Conservation (phyloP, 2,329 filamentous ascomycete species). For the Xylariales sp. region DNA sequence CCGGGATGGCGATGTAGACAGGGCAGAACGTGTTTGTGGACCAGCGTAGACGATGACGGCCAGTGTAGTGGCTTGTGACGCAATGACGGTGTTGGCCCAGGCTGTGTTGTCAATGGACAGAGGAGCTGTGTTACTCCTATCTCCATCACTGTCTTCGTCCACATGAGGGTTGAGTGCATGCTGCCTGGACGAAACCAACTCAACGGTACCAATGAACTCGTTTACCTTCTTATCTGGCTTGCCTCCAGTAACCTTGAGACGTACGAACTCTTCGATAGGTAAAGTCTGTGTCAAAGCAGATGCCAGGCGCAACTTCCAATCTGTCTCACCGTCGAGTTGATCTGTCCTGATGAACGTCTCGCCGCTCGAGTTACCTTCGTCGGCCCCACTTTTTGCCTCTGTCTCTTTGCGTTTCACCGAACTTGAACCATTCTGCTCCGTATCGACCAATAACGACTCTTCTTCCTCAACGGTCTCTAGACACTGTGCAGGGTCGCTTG, state of each 20-base stretch:
- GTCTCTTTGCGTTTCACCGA: conserved; percentile 32
- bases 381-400: conserved; percentile 23
- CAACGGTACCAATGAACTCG: conserved; percentile 86
- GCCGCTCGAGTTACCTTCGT: conserved; percentile 49
- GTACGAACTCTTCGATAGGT: conserved; percentile 64
- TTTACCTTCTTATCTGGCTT: conserved; percentile 93
- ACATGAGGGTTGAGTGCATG: conserved; percentile 40
- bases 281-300: conserved; percentile 82
- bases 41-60: conserved; percentile 94
- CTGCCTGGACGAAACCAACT: conserved; percentile 57
- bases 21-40: conserved; percentile 84
- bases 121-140: conserved; percentile 55
- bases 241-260: conserved; percentile 70
- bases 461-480: conserved; percentile 26
- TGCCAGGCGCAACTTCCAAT: conserved; percentile 93
- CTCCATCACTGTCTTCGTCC: conserved; percentile 28
- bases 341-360: conserved; percentile 98
- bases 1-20: conserved; percentile 86
- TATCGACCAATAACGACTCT: conserved; percentile 35
- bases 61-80: conserved; percentile 82
- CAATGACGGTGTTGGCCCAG: conserved; percentile 97
- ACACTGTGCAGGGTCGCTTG: conserved; percentile 24
- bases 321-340: conserved; percentile 94
- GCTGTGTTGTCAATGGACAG: conserved; percentile 95
- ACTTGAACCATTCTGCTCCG: conserved; percentile 18